Conservation (phyloP, 371 early-diverging fungal species). For the Circinella minor region DNA sequence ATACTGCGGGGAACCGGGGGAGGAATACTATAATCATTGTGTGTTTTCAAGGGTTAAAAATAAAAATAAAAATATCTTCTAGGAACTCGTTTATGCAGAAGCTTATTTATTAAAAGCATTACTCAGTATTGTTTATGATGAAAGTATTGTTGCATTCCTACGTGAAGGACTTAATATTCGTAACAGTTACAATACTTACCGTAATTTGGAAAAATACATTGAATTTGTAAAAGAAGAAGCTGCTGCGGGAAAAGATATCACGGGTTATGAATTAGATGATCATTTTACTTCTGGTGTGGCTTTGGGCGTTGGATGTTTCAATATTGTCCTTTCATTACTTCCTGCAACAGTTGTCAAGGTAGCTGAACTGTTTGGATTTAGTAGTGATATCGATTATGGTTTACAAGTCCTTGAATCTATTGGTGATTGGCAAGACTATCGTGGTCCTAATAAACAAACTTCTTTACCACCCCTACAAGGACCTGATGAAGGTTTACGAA, state of each 20-base stretch:
- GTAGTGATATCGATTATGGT: slow-evolving; percentile 69
- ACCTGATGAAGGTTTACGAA: slow-evolving; percentile 37
- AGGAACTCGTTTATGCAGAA: slow-evolving; percentile 79
- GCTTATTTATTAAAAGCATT: slow-evolving; percentile 70
- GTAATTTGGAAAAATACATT: slow-evolving; percentile 59
- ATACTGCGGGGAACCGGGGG: neutral
- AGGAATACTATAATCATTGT: neutral
- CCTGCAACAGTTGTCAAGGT: slow-evolving; percentile 55
- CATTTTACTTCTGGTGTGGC: slow-evolving; percentile 78
- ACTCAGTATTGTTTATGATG: slow-evolving; percentile 69
- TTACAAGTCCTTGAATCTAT: slow-evolving; percentile 64
- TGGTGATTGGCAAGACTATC: slow-evolving; percentile 45
- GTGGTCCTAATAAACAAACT: slow-evolving; percentile 40
- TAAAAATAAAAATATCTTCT: too few species aligned
- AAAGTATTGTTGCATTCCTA: slow-evolving; percentile 72
- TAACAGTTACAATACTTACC: slow-evolving; percentile 65
- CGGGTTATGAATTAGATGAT: slow-evolving; percentile 57
- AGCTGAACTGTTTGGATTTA: slow-evolving; percentile 76
- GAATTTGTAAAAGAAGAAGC: slow-evolving; percentile 46
- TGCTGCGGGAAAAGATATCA: slow-evolving; percentile 28
- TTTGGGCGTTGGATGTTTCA: slow-evolving; percentile 68
- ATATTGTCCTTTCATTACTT: slow-evolving; percentile 54
- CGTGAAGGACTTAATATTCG: slow-evolving; percentile 78
- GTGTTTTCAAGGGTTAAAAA: neutral
- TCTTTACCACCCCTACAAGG: slow-evolving; percentile 19